Percentiles rank a stretch among this genome's conserved stretches.
phyloP scores from a whole-genome alignment of 2,329 filamentous ascomycete genomes.

The Alternaria consortialis region DNA sequence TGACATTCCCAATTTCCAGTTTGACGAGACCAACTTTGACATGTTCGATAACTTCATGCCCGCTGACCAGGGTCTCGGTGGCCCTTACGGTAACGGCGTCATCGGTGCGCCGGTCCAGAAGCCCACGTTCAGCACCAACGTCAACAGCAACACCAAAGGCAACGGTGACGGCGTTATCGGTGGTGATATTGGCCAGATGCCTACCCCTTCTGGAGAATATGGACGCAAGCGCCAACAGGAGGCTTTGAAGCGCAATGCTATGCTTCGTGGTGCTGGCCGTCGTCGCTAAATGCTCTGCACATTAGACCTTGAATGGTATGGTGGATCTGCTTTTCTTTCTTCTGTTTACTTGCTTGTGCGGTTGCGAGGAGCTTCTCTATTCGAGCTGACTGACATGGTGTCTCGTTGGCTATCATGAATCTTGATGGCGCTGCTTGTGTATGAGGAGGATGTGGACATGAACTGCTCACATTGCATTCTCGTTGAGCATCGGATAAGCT shows the following conservation, averaged over 20 bases:
- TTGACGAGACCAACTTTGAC: background rate
- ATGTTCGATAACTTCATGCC: background rate
- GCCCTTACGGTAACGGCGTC: constrained; percentile 3
- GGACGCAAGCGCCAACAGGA: constrained; percentile 28
- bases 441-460: background rate
- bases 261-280: constrained; percentile 11
- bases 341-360: background rate
- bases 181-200: constrained; percentile 2
- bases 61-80: background rate
- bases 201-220: background rate
- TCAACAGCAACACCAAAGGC: background rate
- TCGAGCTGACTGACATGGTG: background rate
- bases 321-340: background rate
- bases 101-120: background rate
- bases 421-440: background rate
- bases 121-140: background rate
- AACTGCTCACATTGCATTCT: background rate
- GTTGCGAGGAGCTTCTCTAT: background rate
- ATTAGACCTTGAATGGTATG: background rate
- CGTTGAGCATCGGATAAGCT: background rate
- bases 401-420: background rate
- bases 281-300: constrained; percentile 9
- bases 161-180: background rate
- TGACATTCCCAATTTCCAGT: background rate
- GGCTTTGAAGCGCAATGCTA: constrained; percentile 26